phyloP scores from a whole-genome alignment of 306 rosid genomes.

The Dicorynia guianensis region DNA sequence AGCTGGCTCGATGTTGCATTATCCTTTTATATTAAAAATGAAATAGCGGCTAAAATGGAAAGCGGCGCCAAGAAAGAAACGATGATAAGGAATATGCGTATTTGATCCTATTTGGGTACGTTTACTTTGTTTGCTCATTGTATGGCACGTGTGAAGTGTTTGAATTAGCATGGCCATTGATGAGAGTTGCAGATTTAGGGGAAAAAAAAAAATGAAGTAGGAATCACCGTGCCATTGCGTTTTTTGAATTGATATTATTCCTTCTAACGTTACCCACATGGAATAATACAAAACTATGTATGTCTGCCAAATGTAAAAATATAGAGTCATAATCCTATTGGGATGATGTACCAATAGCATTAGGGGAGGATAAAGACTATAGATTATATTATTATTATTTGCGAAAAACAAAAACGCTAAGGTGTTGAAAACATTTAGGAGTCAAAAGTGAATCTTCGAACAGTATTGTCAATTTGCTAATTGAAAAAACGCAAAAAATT shows the following conservation, averaged over 20 bases:
- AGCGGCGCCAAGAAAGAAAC: neutral
- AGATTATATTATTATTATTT: too few species aligned
- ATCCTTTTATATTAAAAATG: neutral
- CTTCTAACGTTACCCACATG: too few species aligned
- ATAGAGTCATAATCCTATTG: too few species aligned
- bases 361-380: too few species aligned
- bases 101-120: conserved; percentile 21
- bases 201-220: too few species aligned
- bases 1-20: neutral
- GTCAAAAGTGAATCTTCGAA: conserved; percentile 36
- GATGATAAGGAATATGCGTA: conserved; percentile 34
- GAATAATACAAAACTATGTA: too few species aligned
- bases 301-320: too few species aligned
- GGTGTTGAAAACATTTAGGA: conserved; percentile 33
- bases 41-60: neutral
- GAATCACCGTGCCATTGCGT: too few species aligned
- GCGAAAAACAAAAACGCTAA: neutral
- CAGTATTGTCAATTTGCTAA: neutral
- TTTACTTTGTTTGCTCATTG: too few species aligned
- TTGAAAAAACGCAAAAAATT: neutral
- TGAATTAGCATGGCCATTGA: neutral
- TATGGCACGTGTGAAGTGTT: neutral
- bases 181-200: too few species aligned
- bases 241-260: too few species aligned
- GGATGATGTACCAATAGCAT: too few species aligned